Evolutionary conservation across 257 asterid species (phyloP).

Genomic region (Capsicum baccatum): DNA sequence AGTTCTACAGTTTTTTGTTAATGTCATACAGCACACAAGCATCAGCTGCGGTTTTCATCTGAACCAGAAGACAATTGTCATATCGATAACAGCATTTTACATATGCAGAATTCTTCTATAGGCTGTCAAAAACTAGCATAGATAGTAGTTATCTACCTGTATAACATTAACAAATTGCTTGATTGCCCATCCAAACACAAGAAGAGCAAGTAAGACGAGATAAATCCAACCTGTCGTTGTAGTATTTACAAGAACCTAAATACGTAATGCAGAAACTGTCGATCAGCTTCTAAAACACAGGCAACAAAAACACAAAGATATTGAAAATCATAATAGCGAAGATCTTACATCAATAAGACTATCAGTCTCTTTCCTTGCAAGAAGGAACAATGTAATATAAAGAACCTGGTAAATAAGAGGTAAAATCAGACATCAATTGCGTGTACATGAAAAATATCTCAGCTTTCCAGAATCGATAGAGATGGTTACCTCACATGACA

Average conservation of each 20-base stretch:
- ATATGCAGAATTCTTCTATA: neutral
- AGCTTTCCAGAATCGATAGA: conserved; percentile 24
- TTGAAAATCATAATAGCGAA: conserved; percentile 29
- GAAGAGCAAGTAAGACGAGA: conserved; percentile 53
- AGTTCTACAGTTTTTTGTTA: conserved; percentile 62
- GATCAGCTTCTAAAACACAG: conserved; percentile 1
- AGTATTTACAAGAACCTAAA: conserved; percentile 66
- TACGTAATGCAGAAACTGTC: conserved; percentile 27
- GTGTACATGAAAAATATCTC: neutral
- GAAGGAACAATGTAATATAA: conserved; percentile 77
- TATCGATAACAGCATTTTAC: neutral
- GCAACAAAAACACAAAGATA: neutral
- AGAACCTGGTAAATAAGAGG: conserved; percentile 65
- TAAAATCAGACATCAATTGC: conserved; percentile 25
- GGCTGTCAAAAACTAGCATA: neutral
- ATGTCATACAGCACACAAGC: conserved; percentile 86
- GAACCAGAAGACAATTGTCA: conserved; percentile 37
- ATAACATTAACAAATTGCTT: conserved; percentile 83
- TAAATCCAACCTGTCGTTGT: conserved; percentile 59
- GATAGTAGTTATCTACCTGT: conserved; percentile 58
- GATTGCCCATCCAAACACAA: conserved; percentile 77
- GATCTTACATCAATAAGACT: conserved; percentile 61
- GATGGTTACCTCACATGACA: conserved; percentile 84
- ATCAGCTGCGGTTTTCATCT: conserved; percentile 97
- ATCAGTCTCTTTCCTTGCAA: conserved; percentile 67